Percentiles rank a stretch among this genome's conserved stretches.
Evolutionary conservation across 2,329 filamentous ascomycete genomes (phyloP).

Genomic region (Colletotrichum agaves): DNA sequence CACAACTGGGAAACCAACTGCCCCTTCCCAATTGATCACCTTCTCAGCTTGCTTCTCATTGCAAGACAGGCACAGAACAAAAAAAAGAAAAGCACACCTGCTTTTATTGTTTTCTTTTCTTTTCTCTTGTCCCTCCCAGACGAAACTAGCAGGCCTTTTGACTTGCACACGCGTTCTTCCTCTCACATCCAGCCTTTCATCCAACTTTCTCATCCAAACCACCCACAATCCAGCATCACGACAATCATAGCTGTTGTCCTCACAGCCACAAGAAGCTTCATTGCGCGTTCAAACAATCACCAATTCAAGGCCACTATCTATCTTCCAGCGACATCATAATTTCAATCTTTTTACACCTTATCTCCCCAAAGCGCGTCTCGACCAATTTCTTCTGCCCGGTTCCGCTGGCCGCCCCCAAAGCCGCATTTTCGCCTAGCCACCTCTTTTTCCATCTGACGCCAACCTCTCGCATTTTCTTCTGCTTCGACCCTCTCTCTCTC

Average conservation of each 20-base stretch:
- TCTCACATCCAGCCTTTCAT: conserved; percentile 13
- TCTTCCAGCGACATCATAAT: not conserved
- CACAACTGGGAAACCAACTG: not conserved
- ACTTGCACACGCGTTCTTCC: not conserved
- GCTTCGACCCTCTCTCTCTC: conserved; percentile 5
- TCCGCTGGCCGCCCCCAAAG: conserved; percentile 27
- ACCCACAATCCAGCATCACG: conserved; percentile 16
- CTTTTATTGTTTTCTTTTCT: conserved; percentile 20
- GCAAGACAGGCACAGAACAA: conserved; percentile 13
- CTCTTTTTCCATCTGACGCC: conserved; percentile 29
- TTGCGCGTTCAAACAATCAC: not conserved
- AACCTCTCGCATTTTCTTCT: conserved; percentile 35
- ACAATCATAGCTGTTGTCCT: not conserved
- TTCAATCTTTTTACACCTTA: not conserved
- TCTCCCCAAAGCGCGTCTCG: conserved; percentile 10
- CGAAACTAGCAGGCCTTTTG: not conserved
- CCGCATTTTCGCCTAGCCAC: conserved; percentile 35
- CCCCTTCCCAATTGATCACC: conserved; percentile 19
- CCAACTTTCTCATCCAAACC: conserved; percentile 14
- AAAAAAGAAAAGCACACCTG: conserved; percentile 11
- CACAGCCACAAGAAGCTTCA: not conserved
- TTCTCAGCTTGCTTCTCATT: conserved; percentile 15
- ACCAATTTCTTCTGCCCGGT: conserved; percentile 25
- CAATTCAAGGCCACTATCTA: not conserved
- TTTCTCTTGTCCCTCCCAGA: not conserved